Base-by-base conservation (phyloP, 257 asterid genomes). In the Lavandula angustifolia region DNA sequence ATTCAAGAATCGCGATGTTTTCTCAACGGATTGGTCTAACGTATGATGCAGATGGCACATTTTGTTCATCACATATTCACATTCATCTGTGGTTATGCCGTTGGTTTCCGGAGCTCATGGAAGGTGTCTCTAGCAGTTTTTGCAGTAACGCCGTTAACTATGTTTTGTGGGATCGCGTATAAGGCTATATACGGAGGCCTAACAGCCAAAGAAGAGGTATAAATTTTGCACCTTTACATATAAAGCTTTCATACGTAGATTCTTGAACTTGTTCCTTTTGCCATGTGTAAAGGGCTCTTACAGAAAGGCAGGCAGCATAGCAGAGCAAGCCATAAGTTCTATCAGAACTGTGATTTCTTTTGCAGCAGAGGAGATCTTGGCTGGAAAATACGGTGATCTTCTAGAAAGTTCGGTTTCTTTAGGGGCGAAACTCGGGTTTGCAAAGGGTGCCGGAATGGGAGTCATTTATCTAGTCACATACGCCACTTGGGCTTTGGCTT, bases 401-500 rank as follows among this genome's bases (percentile, higher is more conserved):
- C 88, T 89, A 11, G 72, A 79, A 7, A 74, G 44, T 64, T 83
- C 95, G 29, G 81, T 79, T 58, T 79, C 84, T 35, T 54, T 83
- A 48, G 97, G 95, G 43, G 78, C 72, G 49, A 89, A 79, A 62
- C 72, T 89, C 31, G 97, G 97, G 40, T 89, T 89, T 52, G 95
- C 97, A 6, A 89, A 89, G 68, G 95, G 97, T 48, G 78, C 75
- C 1, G 97, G 97, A 43, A 75, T 89, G 47, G 97, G 97, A 44
- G 85, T 89, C 37, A 89, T 89, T 17, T 89, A 89, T 68, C 73
- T 89, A 27, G 94, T 89, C 14, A 85, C 95, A 1, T 89, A 87
- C 59, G 79, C 88, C 1, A 89, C 97, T 11, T 89, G 97, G 95
- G 97, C 95, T n/a, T 73, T 89, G 76, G 95, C 97, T 52, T 89